A percentile compares a stretch with the other conserved stretches of the same genome.
Conservation (phyloP, 495 filamentous ascomycete genomes). For the Gamarada debralockiae region DNA sequence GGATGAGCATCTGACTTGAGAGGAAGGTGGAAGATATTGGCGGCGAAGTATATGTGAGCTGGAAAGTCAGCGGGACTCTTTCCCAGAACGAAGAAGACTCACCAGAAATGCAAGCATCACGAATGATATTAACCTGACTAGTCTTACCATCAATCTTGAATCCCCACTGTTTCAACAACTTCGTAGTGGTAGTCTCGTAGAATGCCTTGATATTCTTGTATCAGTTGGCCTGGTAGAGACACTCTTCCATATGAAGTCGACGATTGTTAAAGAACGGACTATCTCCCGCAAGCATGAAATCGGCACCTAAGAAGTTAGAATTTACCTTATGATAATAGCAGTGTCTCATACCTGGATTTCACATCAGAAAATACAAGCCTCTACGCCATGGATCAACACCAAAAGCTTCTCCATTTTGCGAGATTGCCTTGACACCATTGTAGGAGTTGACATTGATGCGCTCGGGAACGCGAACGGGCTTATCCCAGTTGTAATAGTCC, state of each 20-base stretch:
- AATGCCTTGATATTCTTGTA: too few species aligned
- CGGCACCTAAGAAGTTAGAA: too few species aligned
- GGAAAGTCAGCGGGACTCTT: slow-evolving; percentile 41
- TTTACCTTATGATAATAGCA: slow-evolving; percentile 24
- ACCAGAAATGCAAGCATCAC: slow-evolving; percentile 62
- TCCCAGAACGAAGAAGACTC: background rate
- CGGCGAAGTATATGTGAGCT: slow-evolving; percentile 64
- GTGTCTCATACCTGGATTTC: slow-evolving; percentile 37
- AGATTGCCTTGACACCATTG: slow-evolving; percentile 55
- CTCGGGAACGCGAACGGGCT: slow-evolving; percentile 47
- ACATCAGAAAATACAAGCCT: slow-evolving; percentile 45
- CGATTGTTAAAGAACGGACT: too few species aligned
- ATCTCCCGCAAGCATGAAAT: too few species aligned
- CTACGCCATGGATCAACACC: slow-evolving; percentile 54
- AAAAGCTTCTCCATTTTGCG: slow-evolving; percentile 59
- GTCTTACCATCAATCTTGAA: slow-evolving; percentile 33
- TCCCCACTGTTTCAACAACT: slow-evolving; percentile 57
- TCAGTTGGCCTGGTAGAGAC: too few species aligned
- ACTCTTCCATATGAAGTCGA: too few species aligned
- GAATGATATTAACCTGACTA: slow-evolving; percentile 66
- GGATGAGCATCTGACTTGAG: slow-evolving; percentile 64
- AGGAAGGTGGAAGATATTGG: slow-evolving; percentile 66
- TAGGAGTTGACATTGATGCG: slow-evolving; percentile 56
- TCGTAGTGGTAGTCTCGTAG: too few species aligned
- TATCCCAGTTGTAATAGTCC: slow-evolving; percentile 65